Conservation (phyloP, 2,329 filamentous ascomycete species). For the Ceratocystis destructans region DNA sequence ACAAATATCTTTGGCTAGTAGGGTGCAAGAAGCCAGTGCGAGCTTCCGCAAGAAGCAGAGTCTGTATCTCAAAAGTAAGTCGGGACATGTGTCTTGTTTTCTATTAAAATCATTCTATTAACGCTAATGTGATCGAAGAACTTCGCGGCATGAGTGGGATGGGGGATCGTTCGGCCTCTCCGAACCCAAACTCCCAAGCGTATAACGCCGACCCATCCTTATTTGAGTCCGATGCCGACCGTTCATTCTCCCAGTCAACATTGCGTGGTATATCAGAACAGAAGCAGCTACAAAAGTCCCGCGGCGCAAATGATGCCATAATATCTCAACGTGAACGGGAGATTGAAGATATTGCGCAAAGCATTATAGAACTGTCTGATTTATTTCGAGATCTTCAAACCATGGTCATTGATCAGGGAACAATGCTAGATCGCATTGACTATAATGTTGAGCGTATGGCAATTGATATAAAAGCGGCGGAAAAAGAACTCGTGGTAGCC, state of each 20-base stretch:
- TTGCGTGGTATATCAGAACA: conserved; percentile 64
- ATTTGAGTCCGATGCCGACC: conserved; percentile 85
- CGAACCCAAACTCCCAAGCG: conserved; percentile 32
- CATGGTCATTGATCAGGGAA: conserved; percentile 90
- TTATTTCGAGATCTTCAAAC: conserved; percentile 91
- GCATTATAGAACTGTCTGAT: conserved; percentile 92
- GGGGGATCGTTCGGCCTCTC: conserved; percentile 26
- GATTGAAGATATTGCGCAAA: conserved; percentile 95
- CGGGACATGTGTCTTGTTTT: not conserved
- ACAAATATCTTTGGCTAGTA: conserved; percentile 74
- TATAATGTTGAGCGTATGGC: conserved; percentile 96
- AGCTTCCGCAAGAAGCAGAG: conserved; percentile 95
- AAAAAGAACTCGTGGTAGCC: conserved; percentile 80
- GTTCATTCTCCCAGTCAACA: conserved; percentile 79
- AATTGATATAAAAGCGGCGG: conserved; percentile 81
- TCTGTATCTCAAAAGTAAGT: conserved; percentile 78
- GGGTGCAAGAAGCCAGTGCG: conserved; percentile 84
- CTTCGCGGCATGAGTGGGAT: conserved; percentile 57
- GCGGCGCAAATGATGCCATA: conserved; percentile 55
- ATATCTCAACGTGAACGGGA: conserved; percentile 90
- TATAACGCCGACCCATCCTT: conserved; percentile 62
- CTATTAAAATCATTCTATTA: not conserved
- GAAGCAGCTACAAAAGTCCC: conserved; percentile 37
- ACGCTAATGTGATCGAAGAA: conserved; percentile 35
- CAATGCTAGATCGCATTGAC: conserved; percentile 85